Percentiles rank a stretch among this genome's conserved stretches.
These are phyloP conservation scores for Apium graveolens DNA, from an alignment of 129 eudicot genomes.

Conservation along the genomic window DNA sequence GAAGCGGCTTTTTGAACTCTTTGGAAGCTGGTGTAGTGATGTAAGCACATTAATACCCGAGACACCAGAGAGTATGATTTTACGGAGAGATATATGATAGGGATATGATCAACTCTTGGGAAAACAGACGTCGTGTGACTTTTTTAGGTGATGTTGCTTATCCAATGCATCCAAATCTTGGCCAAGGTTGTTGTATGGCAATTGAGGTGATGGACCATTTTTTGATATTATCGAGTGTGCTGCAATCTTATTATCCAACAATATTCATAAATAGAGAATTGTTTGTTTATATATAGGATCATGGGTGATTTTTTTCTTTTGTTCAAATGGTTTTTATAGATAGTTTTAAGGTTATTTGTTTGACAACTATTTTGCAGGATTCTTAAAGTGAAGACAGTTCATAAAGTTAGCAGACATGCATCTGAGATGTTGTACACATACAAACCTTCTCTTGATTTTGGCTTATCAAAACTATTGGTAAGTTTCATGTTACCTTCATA, in stretches of 20 bases:
- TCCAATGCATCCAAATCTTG: slow-evolving; percentile 40
- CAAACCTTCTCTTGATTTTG: slow-evolving; percentile 12
- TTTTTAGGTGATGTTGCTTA: slow-evolving; percentile 40
- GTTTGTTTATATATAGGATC: too few species aligned
- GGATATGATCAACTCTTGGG: slow-evolving; percentile 35
- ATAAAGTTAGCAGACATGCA: slow-evolving; percentile 29
- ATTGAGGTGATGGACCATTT: slow-evolving; percentile 21
- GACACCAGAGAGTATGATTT: slow-evolving; percentile 26
- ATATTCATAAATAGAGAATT: not conserved
- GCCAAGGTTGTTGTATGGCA: slow-evolving; percentile 50
- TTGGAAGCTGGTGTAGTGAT: slow-evolving; percentile 30
- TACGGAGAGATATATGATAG: slow-evolving; percentile 33
- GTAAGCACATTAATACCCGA: slow-evolving; percentile 19
- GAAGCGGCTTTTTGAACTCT: slow-evolving; percentile 21
- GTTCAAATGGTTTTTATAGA: not conserved
- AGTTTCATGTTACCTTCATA: not conserved
- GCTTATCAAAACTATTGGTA: not conserved
- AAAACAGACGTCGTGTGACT: slow-evolving; percentile 29
- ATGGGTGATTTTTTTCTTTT: not conserved
- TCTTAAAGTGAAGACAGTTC: slow-evolving; percentile 27
- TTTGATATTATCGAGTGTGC: not conserved
- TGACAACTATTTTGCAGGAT: slow-evolving; percentile 19
- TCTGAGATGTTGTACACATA: slow-evolving; percentile 25
- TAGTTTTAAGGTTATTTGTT: not conserved
- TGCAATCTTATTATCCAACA: not conserved